Conservation (phyloP, 228 moss, liverwort and hornwort genomes). For the Sphagnum magellanicum region DNA sequence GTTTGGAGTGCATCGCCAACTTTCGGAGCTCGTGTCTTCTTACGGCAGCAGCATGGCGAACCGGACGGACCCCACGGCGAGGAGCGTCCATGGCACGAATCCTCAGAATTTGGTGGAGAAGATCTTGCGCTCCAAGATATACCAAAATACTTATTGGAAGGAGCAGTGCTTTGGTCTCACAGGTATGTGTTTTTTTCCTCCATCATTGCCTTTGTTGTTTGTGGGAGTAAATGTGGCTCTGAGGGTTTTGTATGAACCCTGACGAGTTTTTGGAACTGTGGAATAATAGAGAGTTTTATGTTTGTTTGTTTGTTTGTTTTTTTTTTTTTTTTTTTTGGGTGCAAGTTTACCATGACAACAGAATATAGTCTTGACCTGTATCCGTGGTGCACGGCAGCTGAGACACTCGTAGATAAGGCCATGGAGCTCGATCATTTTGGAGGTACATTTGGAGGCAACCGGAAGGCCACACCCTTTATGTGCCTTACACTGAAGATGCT, state of each 20-base stretch:
- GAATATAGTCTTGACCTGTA: neutral
- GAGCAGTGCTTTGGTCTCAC: constrained; percentile 99
- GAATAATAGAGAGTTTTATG: neutral
- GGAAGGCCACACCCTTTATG: constrained; percentile 99
- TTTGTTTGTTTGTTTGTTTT: neutral
- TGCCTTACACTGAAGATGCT: constrained; percentile 98
- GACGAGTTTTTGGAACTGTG: neutral
- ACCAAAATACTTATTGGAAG: constrained; percentile 99
- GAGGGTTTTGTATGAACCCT: neutral
- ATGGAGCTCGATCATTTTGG: constrained; percentile 98
- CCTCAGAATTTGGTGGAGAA: constrained; percentile 98
- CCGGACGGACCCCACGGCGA: constrained; percentile 96
- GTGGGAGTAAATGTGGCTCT: neutral
- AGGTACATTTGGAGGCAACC: constrained; percentile 93
- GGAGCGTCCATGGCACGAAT: constrained; percentile 96
- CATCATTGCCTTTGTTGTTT: too few relatives aligned
- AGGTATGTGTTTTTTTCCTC: constrained; percentile 24
- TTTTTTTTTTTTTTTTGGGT: neutral
- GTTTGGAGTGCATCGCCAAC: neutral
- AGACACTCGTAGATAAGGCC: constrained; percentile 97
- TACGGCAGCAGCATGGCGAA: constrained; percentile 70
- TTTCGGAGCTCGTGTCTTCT: constrained; percentile 10
- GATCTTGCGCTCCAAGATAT: constrained; percentile 94
- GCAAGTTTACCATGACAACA: neutral
- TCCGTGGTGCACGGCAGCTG: constrained; percentile 37